Conservation (phyloP, 306 rosid genomes). For the Vachellia collinsii region DNA sequence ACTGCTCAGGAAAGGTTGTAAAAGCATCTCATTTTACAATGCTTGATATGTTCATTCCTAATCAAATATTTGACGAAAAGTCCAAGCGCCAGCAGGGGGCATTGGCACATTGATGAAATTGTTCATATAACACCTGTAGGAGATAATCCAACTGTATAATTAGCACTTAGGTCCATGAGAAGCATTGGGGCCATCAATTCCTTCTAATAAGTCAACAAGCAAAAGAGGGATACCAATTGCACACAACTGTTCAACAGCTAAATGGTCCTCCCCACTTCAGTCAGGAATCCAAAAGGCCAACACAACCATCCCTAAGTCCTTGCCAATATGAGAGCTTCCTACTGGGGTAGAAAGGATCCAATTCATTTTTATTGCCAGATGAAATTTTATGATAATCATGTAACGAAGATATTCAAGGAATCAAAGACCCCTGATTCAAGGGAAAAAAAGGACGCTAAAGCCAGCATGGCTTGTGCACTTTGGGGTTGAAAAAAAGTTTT, state of each 20-base stretch:
- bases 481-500: too few relatives aligned
- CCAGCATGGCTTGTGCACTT: too few relatives aligned
- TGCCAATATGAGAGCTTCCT: constrained; percentile 79
- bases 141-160: constrained; percentile 73
- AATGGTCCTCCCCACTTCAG: constrained; percentile 88
- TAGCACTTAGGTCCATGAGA: constrained; percentile 53
- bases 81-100: constrained; percentile 76
- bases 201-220: constrained; percentile 70
- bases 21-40: constrained; percentile 4
- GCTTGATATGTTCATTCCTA: constrained; percentile 68
- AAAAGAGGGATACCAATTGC: constrained; percentile 78
- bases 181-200: constrained; percentile 45
- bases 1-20: constrained; percentile 27
- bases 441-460: too few relatives aligned
- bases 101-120: constrained; percentile 70
- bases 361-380: constrained; percentile 53
- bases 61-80: constrained; percentile 81
- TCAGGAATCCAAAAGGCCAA: constrained; percentile 81
- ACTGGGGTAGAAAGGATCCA: constrained; percentile 40
- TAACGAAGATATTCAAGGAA: constrained; percentile 72
- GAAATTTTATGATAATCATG: constrained; percentile 67
- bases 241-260: constrained; percentile 89
- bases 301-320: constrained; percentile 85
- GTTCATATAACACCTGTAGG: constrained; percentile 88
- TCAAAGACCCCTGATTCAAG: too few relatives aligned